These are phyloP conservation scores for Lasiosphaeria miniovina DNA, from an alignment of 495 filamentous ascomycete species.

Conservation along the genomic window DNA sequence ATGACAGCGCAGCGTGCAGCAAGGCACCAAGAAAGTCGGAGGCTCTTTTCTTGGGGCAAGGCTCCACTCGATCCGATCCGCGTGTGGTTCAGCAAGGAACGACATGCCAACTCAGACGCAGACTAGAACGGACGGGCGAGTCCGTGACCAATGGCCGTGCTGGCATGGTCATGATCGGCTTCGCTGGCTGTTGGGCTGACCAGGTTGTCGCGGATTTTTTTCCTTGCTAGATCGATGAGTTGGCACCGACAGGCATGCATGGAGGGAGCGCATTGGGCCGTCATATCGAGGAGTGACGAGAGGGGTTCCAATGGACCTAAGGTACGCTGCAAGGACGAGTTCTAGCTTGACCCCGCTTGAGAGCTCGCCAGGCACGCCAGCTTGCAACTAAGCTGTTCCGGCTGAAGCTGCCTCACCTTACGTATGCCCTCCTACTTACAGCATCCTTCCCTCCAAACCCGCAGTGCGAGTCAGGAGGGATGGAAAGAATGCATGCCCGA, in stretches of 20 bases:
- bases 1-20: slow-evolving; percentile 11
- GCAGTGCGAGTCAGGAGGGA: not conserved
- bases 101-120: slow-evolving; percentile 10
- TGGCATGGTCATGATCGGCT: slow-evolving; percentile 1
- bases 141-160: slow-evolving; percentile 2
- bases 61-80: not conserved
- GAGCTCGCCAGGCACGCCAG: no score
- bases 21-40: no score
- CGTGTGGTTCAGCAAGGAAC: slow-evolving; percentile 6
- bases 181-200: slow-evolving; percentile 3
- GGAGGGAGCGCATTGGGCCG: not conserved
- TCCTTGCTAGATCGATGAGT: slow-evolving; percentile 6
- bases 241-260: slow-evolving; percentile 16
- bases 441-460: no score
- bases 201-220: slow-evolving; percentile 9
- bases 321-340: no score
- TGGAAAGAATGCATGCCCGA: not conserved
- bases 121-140: not conserved
- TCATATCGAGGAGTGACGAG: no score
- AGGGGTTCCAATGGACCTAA: no score
- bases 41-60: not conserved
- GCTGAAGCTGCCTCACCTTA: no score
- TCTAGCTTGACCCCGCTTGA: no score
- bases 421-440: no score
- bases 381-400: no score